Base-by-base conservation (phyloP, 805 yeast genomes). In the Huiozyma sinensis region DNA sequence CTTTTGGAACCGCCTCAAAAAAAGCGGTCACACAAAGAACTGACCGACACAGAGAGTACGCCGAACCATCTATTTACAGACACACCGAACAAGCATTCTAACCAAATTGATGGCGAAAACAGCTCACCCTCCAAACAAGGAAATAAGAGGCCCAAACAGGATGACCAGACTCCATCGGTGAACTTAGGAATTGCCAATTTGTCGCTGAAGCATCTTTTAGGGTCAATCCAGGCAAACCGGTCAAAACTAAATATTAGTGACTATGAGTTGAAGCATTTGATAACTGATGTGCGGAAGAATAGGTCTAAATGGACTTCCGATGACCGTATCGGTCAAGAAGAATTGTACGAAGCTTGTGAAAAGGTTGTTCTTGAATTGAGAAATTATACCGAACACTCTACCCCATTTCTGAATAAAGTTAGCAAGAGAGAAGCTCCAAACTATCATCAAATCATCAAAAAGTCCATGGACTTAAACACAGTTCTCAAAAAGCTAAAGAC, bases 271-370 rank as follows among this genome's bases (percentile, higher is more conserved):
- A 77, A 90, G 47, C 83, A 83, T 47, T 69, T 92, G 49, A 81
- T 92, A 43, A 76, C 85, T 73, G 98, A 92, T 58, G 97, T 92
- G 7, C 73, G 97, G 41, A 92, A 89, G 55, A 90, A 89, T 58
- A 70, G 97, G 47, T 94, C 97, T 0, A 92, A 92, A 64, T 92
- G 98, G 99, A 94, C 97, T 7, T 85, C 85, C 46, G 97, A 92
- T 58, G 95, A 89, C 46, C 73, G 84, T 48, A 80, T 92, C 38
- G 99, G 99, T 6, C 99, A 92, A 65, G 99, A 92, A 59, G 99
- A 94, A 61, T 72, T 92, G 24, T 92, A 92, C 57, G 98, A 94
- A 54, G 95, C 97, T 0, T 90, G 97, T 56, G 99, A 92, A 55
- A 89, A 88, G 57, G 98, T 92, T 1, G 89, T 90, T 0, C 67